phyloP scores from a whole-genome alignment of 495 filamentous ascomycete genomes.

The Rostrohypoxylon terebratum region DNA sequence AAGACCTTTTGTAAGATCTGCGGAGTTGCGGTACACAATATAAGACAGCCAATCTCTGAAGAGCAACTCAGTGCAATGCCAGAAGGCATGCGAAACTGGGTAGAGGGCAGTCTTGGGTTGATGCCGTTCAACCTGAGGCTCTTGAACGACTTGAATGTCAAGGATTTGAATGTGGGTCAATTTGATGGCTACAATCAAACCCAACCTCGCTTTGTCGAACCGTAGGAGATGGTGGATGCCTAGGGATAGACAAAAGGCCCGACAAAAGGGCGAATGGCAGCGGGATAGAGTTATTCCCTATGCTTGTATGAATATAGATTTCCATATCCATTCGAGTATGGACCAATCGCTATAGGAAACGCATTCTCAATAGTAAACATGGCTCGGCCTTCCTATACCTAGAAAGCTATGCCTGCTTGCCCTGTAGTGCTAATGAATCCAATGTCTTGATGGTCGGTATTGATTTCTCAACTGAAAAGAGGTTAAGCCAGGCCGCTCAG shows the following conservation, averaged over 20 bases:
- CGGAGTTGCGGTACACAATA: conserved; percentile 51
- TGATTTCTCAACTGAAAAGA: background rate
- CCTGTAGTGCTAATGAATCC: no score
- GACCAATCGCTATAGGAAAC: background rate
- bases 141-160: conserved; percentile 50
- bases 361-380: background rate
- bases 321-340: background rate
- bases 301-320: background rate
- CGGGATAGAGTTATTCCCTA: background rate
- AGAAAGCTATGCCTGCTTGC: background rate
- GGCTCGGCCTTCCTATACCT: background rate
- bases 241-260: background rate
- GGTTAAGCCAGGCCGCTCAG: background rate
- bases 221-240: conserved; percentile 34
- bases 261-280: background rate
- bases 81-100: conserved; percentile 28
- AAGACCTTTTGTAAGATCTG: conserved; percentile 62
- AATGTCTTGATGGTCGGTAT: background rate
- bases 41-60: conserved; percentile 14
- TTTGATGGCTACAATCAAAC: conserved; percentile 47
- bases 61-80: conserved; percentile 36
- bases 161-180: conserved; percentile 37
- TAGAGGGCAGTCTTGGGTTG: background rate
- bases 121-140: conserved; percentile 51
- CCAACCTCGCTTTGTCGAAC: conserved; percentile 53